phyloP scores from a whole-genome alignment of 2,329 filamentous ascomycete species.

The Fusarium chaquense region DNA sequence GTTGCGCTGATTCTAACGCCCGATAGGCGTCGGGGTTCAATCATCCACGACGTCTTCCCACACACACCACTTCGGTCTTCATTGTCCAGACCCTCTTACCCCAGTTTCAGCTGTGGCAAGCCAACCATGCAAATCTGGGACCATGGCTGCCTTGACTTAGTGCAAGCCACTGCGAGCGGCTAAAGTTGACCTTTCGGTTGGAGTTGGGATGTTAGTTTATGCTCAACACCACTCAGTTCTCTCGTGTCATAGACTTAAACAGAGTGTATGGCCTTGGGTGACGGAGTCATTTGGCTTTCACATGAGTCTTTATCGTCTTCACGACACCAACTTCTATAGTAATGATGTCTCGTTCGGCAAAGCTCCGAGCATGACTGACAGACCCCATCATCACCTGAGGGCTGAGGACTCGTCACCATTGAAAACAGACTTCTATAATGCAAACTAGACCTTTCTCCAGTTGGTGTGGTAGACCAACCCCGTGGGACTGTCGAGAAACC shows the following conservation, averaged over 20 bases:
- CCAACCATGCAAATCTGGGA: constrained; percentile 1
- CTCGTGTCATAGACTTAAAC: background rate
- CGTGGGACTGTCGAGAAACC: background rate
- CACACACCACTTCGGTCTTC: constrained; percentile 34
- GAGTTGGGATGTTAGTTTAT: background rate
- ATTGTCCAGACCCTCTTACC: constrained; percentile 32
- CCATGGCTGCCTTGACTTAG: constrained; percentile 14
- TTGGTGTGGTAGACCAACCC: background rate
- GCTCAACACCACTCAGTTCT: background rate
- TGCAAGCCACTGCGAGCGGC: constrained; percentile 14
- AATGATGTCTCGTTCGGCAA: constrained; percentile 16
- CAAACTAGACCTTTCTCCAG: background rate
- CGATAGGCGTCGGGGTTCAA: constrained; percentile 1
- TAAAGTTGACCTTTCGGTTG: constrained; percentile 17
- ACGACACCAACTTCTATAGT: background rate
- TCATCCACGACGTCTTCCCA: background rate
- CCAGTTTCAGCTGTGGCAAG: constrained; percentile 17
- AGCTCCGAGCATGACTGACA: constrained; percentile 25
- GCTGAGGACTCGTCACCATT: background rate
- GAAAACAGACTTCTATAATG: background rate
- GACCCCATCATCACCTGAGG: background rate
- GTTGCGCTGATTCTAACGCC: background rate
- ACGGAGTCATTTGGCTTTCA: background rate
- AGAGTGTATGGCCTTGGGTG: background rate
- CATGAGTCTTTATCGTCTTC: background rate